Base-by-base conservation (phyloP, 129 eudicot species). In the Solidago caesia region DNA sequence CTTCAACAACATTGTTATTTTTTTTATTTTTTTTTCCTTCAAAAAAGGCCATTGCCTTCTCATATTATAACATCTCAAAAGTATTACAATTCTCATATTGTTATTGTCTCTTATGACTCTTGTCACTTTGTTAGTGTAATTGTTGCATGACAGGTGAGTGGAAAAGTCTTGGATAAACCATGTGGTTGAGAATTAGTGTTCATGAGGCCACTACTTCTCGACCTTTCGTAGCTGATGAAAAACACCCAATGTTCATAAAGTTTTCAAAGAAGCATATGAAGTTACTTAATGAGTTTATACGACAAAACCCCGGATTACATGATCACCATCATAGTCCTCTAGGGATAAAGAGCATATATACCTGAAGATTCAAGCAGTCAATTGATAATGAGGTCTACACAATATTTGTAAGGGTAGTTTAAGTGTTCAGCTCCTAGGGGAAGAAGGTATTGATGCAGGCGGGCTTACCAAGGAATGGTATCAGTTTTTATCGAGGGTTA, bases 391-490 rank as follows among this genome's bases (percentile, higher is more conserved):
- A 84, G 97, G 74, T 77, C 99, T 7, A 83, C 87, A 25, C 88
- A 89, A 79, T 97, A 95, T 78, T 76, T 95, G n/a, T 64, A 95
- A 91, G 79, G 97, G 99, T 57, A 85, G 96, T 66, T 77, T 95
- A 74, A 95, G 93, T 68, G 97, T 95, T 64, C 96, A 95, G 59
- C 91, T 95, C 63, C 97, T 89, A 82, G 97, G 96, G 68, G 99
- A 95, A 75, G 97, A 91, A 81, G 99, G 97, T 25, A 95, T 95
- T 15, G 97, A 95, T 84, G 99, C 99, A 1, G 97, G 97, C 82
- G 97, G 97, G 16, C 94, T 95, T 71, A 95, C 99, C 7, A 87
- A 96, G 82, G 99, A 95, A 80, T 95, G 99, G 99, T 95, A 91
- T 81, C 99, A 95, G 80, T 77, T 91, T 76, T 65, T 95, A 43